Evolutionary conservation across 306 rosid genomes (phyloP).

Genomic region (Inga laurina): DNA sequence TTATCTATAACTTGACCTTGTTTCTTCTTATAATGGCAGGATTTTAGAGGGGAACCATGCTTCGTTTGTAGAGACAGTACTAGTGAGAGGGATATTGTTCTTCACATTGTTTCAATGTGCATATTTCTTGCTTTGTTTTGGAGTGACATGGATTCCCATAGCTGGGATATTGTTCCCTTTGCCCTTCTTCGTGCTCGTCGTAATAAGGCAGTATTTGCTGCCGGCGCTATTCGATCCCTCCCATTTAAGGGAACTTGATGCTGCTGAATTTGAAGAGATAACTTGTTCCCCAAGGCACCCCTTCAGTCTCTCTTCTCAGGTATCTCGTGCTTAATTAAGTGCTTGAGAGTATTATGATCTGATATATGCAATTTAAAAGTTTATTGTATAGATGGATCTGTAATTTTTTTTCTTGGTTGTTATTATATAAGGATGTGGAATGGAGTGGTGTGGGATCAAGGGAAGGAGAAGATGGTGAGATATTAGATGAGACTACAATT

Average conservation of each 20-base stretch:
- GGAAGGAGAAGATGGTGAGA: neutral
- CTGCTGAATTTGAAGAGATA: slow-evolving; percentile 66
- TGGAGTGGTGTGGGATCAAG: neutral
- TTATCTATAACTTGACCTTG: neutral
- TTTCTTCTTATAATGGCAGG: neutral
- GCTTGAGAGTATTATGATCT: no score
- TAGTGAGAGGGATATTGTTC: slow-evolving; percentile 42
- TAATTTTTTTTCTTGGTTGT: no score
- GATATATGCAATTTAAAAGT: no score
- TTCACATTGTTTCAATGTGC: slow-evolving; percentile 59
- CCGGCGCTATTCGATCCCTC: slow-evolving; percentile 48
- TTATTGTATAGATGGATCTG: no score
- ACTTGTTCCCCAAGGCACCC: slow-evolving; percentile 42
- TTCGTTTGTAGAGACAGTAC: slow-evolving; percentile 67
- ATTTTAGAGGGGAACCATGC: slow-evolving; percentile 42
- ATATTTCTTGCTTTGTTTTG: slow-evolving; percentile 47
- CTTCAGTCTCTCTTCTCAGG: slow-evolving; percentile 42
- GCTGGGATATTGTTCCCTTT: slow-evolving; percentile 72
- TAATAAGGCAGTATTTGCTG: slow-evolving; percentile 53
- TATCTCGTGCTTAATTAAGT: slow-evolving; percentile 1
- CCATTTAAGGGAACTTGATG: slow-evolving; percentile 60
- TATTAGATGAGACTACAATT: neutral
- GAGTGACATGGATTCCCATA: slow-evolving; percentile 57
- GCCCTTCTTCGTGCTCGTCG: slow-evolving; percentile 58
- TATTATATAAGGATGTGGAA: neutral